Base-by-base conservation (phyloP, 441 rosid genomes). In the Erodium chrysanthum region DNA sequence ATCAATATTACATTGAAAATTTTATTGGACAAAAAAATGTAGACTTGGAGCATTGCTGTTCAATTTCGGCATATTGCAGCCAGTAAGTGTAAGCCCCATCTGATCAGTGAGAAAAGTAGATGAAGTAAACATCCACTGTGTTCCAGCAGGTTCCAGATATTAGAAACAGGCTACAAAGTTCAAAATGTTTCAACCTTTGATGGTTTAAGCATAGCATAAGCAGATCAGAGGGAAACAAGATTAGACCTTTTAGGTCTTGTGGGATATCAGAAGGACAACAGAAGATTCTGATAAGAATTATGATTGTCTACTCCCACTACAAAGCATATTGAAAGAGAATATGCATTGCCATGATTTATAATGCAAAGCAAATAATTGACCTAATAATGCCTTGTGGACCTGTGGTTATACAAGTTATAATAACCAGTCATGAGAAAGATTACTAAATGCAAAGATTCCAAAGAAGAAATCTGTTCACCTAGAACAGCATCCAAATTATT, bases 1-100 rank as follows among this genome's bases (percentile, higher is more conserved):
- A 68, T 8, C 71, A 59, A 67, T 71, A 64, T 59, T 29, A 69
- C 62, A 64, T 33, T 17, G 27, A 31, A 31, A 64, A 15, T 6
- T 62, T 64, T 33, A 69, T n/a, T 59, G 18, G 40, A 66, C 33
- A 66, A 14, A 64, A 23, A 67, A 65, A 48, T 14, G 2, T 6
- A 62, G 54, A 61, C 18, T 11, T 15, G 2, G 37, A 29, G 11
- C 15, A 25, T 27, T 2, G n/a, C 1, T 63, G 25, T 20, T 15
- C 18, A 63, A 63, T 63, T 25, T 27, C 12, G 25, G 15, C 65
- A 0, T 31, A 61, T 9, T 14, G 7, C 58, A 6, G 35, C 65
- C 64, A 21, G 64, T 14, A 22, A 59, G n/a, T 8, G 64, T 14
- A 22, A 59, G n/a, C 7, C 64, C 64, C 64, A 59, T 59, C 33